phyloP scores from a whole-genome alignment of 352 stramenopile species.

The Phytophthora pisi region DNA sequence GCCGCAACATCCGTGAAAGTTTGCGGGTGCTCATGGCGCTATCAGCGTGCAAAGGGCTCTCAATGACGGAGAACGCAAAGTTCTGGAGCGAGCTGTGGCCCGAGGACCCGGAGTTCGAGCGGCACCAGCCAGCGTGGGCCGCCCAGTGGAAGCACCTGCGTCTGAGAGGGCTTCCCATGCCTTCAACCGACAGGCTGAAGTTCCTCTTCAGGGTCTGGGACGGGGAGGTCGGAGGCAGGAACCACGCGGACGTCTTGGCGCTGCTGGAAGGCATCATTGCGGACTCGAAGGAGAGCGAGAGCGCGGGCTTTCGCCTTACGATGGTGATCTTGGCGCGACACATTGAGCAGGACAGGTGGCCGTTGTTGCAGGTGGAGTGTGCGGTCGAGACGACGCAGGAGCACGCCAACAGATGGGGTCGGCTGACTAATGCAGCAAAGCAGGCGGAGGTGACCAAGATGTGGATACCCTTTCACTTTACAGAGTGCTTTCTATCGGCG shows the following conservation, averaged over 20 bases:
- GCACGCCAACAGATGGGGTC: conserved; percentile 6
- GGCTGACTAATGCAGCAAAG: conserved; percentile 1
- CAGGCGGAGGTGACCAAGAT: conserved; percentile 14
- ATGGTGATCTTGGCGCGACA: conserved; percentile 21
- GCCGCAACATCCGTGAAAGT: conserved; percentile 12
- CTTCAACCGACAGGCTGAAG: background rate
- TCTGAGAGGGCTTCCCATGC: background rate
- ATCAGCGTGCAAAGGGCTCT: conserved; percentile 21
- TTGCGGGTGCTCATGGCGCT: conserved; percentile 25
- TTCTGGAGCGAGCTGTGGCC: conserved; percentile 33
- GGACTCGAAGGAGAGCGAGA: conserved; percentile 15
- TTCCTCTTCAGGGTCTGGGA: conserved; percentile 14
- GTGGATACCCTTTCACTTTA: conserved; percentile 19
- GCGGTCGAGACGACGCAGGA: conserved; percentile 7
- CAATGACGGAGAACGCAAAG: conserved; percentile 15
- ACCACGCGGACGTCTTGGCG: background rate
- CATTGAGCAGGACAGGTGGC: conserved; percentile 17
- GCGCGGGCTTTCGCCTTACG: conserved; percentile 7
- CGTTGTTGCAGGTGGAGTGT: conserved; percentile 6
- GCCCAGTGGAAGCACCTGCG: conserved; percentile 23
- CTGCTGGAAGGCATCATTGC: conserved; percentile 11
- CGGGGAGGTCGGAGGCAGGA: background rate
- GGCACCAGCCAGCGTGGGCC: conserved; percentile 14
- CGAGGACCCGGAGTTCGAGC: background rate
- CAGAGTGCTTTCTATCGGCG: conserved; percentile 12